Conservation (phyloP, 805 yeast genomes). For the Ogataea paraovalis region DNA sequence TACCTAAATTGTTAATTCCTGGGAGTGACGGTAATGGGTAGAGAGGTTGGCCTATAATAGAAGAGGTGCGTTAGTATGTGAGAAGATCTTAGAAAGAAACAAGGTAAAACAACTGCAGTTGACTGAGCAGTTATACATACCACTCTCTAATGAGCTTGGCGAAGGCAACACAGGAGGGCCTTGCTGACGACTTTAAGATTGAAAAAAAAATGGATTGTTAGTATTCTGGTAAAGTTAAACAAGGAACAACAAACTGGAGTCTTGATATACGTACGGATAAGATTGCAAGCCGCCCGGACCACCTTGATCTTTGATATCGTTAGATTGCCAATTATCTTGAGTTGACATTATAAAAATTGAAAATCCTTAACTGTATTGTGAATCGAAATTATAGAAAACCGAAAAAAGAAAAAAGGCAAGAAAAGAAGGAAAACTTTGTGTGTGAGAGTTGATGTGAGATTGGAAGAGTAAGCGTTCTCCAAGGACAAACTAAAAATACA, state of each 20-base stretch:
- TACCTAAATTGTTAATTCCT: conserved; percentile 44
- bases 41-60: conserved; percentile 39
- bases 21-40: conserved; percentile 52
- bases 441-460: not conserved
- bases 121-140: conserved; percentile 30
- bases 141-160: conserved; percentile 46
- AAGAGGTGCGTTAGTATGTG: conserved; percentile 3
- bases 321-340: conserved; percentile 13
- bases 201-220: conserved; percentile 8
- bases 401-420: not conserved
- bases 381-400: not conserved
- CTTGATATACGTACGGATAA: conserved; percentile 10
- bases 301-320: conserved; percentile 7
- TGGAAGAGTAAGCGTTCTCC: not conserved
- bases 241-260: not conserved
- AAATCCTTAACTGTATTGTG: not conserved
- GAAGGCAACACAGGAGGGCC: conserved; percentile 56
- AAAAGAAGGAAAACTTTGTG: not conserved
- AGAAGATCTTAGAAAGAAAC: not conserved
- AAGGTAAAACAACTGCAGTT: too few relatives aligned
- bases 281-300: conserved; percentile 9
- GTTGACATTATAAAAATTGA: conserved; percentile 5
- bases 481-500: conserved; percentile 1
- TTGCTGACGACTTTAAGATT: conserved; percentile 44
- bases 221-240: conserved; percentile 2